Evolutionary conservation across 129 eudicot genomes (phyloP).

Genomic region (Chrysanthemum seticuspe): DNA sequence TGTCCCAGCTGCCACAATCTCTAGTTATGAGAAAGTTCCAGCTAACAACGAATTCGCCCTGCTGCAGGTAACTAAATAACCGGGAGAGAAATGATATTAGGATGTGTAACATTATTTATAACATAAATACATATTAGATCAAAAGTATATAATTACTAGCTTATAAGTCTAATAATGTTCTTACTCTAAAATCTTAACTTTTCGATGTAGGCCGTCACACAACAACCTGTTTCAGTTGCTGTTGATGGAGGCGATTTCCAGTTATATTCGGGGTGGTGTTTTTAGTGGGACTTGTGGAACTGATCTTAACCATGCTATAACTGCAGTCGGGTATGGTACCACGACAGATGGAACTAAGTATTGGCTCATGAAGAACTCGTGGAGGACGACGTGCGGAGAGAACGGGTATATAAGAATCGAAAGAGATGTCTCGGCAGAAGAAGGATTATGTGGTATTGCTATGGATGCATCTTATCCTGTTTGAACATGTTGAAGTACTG

Average conservation of each 20-base stretch:
- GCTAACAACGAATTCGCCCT: constrained; percentile 26
- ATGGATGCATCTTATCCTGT: constrained; percentile 40
- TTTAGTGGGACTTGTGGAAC: constrained; percentile 41
- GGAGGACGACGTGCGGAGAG: constrained; percentile 56
- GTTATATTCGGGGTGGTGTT: constrained; percentile 45
- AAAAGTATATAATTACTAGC: too few relatives aligned
- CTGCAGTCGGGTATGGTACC: constrained; percentile 54
- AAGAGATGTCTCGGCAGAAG: constrained; percentile 28
- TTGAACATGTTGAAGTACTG: too few relatives aligned
- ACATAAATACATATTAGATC: too few relatives aligned
- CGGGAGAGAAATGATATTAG: too few relatives aligned
- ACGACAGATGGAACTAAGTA: constrained; percentile 41
- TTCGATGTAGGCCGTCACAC: constrained; percentile 37
- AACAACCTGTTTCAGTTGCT: constrained; percentile 55
- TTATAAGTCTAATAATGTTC: not conserved
- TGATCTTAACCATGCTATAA: constrained; percentile 42
- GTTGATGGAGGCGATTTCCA: constrained; percentile 41
- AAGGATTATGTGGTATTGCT: constrained; percentile 61
- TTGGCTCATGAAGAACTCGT: constrained; percentile 65
- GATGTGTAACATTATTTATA: not conserved
- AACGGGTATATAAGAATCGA: constrained; percentile 42
- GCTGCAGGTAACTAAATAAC: too few relatives aligned
- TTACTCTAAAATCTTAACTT: too few relatives aligned
- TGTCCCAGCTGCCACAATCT: constrained; percentile 33
- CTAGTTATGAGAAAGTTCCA: constrained; percentile 46